Conservation (phyloP, 2,329 filamentous ascomycete genomes). For the Diaporthe nobilis region DNA sequence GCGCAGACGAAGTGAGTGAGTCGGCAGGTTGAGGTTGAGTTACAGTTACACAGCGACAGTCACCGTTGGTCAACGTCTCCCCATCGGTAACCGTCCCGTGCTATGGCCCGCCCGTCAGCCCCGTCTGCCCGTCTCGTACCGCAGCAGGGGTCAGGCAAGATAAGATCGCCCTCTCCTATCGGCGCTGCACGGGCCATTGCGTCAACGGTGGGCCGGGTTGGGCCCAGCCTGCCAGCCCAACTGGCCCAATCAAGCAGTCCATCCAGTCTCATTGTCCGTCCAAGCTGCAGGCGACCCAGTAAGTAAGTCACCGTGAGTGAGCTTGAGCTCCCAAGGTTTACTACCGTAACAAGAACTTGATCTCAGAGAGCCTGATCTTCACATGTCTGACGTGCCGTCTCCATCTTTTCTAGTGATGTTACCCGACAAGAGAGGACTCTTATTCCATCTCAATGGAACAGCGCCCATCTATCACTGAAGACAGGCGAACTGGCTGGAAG, state of each 20-base stretch:
- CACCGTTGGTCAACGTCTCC: conserved; percentile 8
- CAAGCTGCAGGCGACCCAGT: conserved; percentile 13
- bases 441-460: neutral
- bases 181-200: conserved; percentile 15
- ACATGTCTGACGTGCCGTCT: conserved; percentile 7
- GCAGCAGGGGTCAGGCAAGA: conserved; percentile 14
- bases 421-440: neutral
- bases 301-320: neutral
- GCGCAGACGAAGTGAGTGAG: neutral
- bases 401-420: neutral
- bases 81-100: conserved; percentile 27
- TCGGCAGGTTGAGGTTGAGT: conserved; percentile 15
- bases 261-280: neutral
- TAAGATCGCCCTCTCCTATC: conserved; percentile 19
- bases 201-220: neutral
- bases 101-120: conserved; percentile 7
- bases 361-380: conserved; percentile 3
- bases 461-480: neutral
- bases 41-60: conserved; percentile 1
- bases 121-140: conserved; percentile 3
- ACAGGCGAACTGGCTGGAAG: no score
- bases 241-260: conserved; percentile 1
- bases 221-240: neutral
- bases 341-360: neutral
- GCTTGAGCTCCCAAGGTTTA: neutral